phyloP scores from a whole-genome alignment of 192 early-diverging fungal species.

The Podila clonocystis region DNA sequence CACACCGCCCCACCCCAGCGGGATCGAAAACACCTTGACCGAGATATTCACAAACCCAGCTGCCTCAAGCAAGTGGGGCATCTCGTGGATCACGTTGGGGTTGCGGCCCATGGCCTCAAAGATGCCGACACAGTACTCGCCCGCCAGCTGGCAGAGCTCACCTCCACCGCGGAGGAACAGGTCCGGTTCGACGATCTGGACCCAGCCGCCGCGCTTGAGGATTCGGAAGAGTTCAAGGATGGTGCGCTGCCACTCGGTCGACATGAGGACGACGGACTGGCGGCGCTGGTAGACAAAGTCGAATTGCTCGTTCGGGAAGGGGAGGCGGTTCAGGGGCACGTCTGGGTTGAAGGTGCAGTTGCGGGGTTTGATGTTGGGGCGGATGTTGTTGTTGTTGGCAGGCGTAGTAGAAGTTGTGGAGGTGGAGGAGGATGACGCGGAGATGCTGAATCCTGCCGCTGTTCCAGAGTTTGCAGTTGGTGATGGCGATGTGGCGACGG shows the following conservation, averaged over 20 bases:
- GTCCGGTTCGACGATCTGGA: slow-evolving; percentile 43
- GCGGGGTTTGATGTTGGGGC: slow-evolving; percentile 21
- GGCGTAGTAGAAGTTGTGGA: neutral
- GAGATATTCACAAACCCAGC: slow-evolving; percentile 33
- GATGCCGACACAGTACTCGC: slow-evolving; percentile 31
- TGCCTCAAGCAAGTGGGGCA: slow-evolving; percentile 19
- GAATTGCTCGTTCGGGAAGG: slow-evolving; percentile 48
- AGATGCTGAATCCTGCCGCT: too few relatives aligned
- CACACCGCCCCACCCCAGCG: slow-evolving; percentile 36
- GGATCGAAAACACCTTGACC: slow-evolving; percentile 33
- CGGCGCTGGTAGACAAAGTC: slow-evolving; percentile 54
- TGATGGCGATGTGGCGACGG: too few relatives aligned
- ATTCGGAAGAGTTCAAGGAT: slow-evolving; percentile 40
- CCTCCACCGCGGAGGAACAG: slow-evolving; percentile 31
- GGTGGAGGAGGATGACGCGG: neutral
- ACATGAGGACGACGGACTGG: slow-evolving; percentile 26
- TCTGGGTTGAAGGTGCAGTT: slow-evolving; percentile 30
- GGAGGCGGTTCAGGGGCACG: slow-evolving; percentile 32
- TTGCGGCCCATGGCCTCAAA: slow-evolving; percentile 44
- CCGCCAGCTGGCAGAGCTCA: slow-evolving; percentile 34
- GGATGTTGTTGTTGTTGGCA: slow-evolving; percentile 2
- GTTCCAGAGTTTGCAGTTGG: too few relatives aligned
- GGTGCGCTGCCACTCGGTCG: slow-evolving; percentile 45
- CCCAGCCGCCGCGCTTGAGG: slow-evolving; percentile 45
- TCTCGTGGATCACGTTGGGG: slow-evolving; percentile 42